Base-by-base conservation (phyloP, 495 filamentous ascomycete genomes). In the Rhypophila decipiens region DNA sequence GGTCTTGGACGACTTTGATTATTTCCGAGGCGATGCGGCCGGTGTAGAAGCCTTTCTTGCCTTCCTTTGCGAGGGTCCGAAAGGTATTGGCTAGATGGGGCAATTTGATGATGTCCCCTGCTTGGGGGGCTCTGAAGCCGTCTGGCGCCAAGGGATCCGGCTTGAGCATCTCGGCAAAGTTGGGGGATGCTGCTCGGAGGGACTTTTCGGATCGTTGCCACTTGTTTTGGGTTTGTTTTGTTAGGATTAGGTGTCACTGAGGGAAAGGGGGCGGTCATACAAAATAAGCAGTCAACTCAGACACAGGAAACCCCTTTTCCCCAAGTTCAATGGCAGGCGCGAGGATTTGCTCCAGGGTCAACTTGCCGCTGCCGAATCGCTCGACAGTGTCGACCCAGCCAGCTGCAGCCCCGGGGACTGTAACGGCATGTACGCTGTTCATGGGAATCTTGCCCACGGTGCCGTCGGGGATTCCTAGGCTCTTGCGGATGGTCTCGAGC, bases 311-410 rank as follows among this genome's bases (percentile, higher is more conserved):
- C 0, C 93, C 93, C 44, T 88, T 78, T 62, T 97, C 90, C 0
- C 80, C 93, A 10, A 97, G 73, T 58, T 87, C 79, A 55, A 96
- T 89, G 0, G 87, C 93, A 10, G 93, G 91, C 29, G 69, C 71
- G 20, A 98, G 68, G 38, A 97, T 84, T 59, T 96, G 80, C 57
- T 80, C 73, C 65, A 98, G 48, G 0, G 73, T 79, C 22, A 97
- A 48, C 65, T 85, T 95, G 2, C 88, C 87, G 61, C 88, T 96
- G 3, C 93, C 93, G 64, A 97, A 96, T 39, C 77, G 83, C 67
- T 90, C 82, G n/a, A 97, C 75, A 1, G 83, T 84, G 64, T 98
- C 93, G 24, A 87, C 82, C 93, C 94, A 98, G 2, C 94, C 93
- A 5, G 90, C 94, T 10, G 94, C 82, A 5, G 94, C 89, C 7